These are phyloP conservation scores for Circinella minor DNA, from an alignment of 371 early-diverging fungal genomes.

Conservation along the genomic window DNA sequence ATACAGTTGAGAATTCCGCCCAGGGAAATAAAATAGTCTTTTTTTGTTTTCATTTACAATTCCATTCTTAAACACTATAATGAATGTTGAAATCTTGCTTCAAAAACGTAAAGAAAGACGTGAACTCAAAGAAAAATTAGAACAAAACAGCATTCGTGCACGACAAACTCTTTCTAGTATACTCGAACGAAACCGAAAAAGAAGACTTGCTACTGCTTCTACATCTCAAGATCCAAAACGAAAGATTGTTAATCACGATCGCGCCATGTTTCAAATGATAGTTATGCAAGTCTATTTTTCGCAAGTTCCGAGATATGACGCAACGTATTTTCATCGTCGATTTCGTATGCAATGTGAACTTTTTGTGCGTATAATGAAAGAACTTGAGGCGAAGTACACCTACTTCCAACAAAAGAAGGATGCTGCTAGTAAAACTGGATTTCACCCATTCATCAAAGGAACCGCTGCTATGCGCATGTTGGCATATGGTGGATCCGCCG, in stretches of 20 bases:
- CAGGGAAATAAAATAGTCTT: too few relatives aligned
- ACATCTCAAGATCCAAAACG: not conserved
- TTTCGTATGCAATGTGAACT: not conserved
- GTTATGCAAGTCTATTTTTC: not conserved
- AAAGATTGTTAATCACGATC: not conserved
- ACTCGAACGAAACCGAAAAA: not conserved
- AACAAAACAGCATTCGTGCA: too few relatives aligned
- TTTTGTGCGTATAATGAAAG: not conserved
- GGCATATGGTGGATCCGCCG: slow-evolving; percentile 3
- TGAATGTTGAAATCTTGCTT: too few relatives aligned
- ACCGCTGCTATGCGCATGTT: slow-evolving; percentile 2
- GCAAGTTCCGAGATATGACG: not conserved
- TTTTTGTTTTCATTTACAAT: too few relatives aligned
- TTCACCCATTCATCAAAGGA: not conserved
- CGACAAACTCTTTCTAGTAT: not conserved
- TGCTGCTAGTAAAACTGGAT: not conserved
- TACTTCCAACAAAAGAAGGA: slow-evolving; percentile 3
- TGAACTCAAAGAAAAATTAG: too few relatives aligned
- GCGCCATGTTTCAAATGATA: not conserved
- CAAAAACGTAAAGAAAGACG: too few relatives aligned
- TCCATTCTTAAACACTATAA: too few relatives aligned
- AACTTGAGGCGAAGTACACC: not conserved
- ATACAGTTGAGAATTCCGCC: too few relatives aligned
- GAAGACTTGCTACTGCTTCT: not conserved
- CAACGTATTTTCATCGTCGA: not conserved